These are phyloP conservation scores for Fonsecaea multimorphosa DNA, from an alignment of 2,329 filamentous ascomycete species.

Conservation along the genomic window DNA sequence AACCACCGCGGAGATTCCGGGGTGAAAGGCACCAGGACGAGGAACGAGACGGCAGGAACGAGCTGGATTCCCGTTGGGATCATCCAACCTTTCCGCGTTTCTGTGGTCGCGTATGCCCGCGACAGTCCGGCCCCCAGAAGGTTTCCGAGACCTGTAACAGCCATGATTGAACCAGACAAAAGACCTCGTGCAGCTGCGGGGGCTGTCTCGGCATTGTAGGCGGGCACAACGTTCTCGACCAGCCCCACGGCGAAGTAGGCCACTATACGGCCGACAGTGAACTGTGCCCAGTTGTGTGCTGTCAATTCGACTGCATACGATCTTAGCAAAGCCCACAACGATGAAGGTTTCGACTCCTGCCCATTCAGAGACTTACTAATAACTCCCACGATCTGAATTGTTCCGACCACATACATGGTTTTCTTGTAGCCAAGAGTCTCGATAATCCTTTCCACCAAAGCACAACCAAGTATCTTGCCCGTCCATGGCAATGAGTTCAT, in stretches of 20 bases:
- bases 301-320: background rate
- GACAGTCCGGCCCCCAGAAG: background rate
- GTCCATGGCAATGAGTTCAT: background rate
- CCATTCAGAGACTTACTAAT: background rate
- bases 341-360: background rate
- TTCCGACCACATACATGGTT: background rate
- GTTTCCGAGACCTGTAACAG: background rate
- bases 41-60: background rate
- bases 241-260: constrained; percentile 4
- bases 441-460: background rate
- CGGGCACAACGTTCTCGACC: constrained; percentile 1
- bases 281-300: constrained; percentile 3
- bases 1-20: background rate
- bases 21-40: background rate
- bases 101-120: background rate
- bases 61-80: background rate
- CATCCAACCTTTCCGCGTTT: background rate
- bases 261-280: constrained; percentile 4
- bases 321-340: background rate
- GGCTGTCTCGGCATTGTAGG: constrained; percentile 5
- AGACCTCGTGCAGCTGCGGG: constrained; percentile 4
- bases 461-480: background rate
- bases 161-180: background rate
- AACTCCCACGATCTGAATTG: background rate
- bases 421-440: background rate